Evolutionary conservation across 163 green algal species (phyloP).

Genomic region (Scenedesmus sp.): DNA sequence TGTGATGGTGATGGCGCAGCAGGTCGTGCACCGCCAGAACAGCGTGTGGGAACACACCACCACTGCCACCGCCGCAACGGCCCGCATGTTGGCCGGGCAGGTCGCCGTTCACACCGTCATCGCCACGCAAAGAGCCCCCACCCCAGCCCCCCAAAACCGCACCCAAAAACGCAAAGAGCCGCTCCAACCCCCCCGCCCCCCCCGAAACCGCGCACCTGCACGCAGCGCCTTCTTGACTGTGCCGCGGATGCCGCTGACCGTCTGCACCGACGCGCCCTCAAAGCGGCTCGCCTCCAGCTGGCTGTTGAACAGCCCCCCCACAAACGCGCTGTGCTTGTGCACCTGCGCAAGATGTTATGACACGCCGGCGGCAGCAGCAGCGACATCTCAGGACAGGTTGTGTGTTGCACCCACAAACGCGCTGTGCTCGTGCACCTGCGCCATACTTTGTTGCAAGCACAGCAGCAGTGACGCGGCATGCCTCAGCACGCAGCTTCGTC

Average conservation of each 20-base stretch:
- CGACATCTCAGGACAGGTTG: no score
- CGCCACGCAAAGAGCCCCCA: no score
- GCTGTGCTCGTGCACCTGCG: constrained; percentile 59
- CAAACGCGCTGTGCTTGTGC: constrained; percentile 88
- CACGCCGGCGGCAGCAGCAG: no score
- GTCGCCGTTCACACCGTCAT: no score
- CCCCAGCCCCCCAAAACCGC: no score
- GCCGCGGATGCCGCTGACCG: constrained; percentile 95
- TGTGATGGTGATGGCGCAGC: no score
- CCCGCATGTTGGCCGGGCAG: no score
- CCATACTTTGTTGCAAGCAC: constrained; percentile 18
- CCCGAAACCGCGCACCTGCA: constrained; percentile 53
- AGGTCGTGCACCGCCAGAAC: not conserved
- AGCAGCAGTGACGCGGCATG: constrained; percentile 58
- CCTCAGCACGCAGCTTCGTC: constrained; percentile 75
- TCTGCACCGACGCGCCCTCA: constrained; percentile 93
- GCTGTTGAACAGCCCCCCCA: constrained; percentile 93
- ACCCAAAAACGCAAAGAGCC: not conserved
- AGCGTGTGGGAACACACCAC: not conserved
- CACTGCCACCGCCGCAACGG: no score
- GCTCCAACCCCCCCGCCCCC: no score
- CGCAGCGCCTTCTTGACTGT: constrained; percentile 96
- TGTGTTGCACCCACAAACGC: constrained; percentile 65
- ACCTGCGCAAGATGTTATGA: constrained; percentile 61
- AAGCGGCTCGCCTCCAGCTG: constrained; percentile 96